Evolutionary conservation across 1,139 yeast genomes (phyloP), one percentile per base, ranked within the genome.

Genomic region (Diutina pseudorugosa): DNA sequence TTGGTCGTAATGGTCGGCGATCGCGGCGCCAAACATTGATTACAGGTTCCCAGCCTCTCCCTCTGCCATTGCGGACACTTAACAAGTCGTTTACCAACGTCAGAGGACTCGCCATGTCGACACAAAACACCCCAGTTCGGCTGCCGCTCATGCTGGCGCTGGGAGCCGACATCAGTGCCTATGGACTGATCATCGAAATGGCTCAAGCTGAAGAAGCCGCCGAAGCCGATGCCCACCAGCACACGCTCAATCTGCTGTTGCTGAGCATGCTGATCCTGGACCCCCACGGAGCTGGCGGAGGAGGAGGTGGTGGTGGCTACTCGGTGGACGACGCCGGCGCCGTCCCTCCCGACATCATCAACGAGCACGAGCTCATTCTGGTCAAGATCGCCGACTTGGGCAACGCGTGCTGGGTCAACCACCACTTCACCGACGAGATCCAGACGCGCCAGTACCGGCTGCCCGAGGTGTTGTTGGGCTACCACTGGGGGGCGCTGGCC

Each of bases 1-100:
- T 72, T 25, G 76, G 76, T 2, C 61, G 77, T 54, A 70, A 70
- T 56, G 78, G 77, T 3, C 69, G 88, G 55, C 71, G 85, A 54
- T 72, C 88, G 25, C 76, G 96, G 61, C 71, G 95, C 51, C 82
- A 82, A 57, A 83, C 95, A 9, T 23, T 47, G 5, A 33, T 33
- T 4, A 47, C 41, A 16, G 50, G 50, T 4, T 41, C 47, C 23
- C 45, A 41, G 20, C 41, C 47, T 33, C 20, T 50, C 18, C 47
- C 45, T 12, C 25, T 27, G 41, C 51, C 45, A 5, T 21, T 50
- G 9, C 47, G 40, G 8, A 49, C 51, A 12, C 21, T 40, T n/a
- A 45, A 45, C 41, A 45, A 45, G 49, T 45, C 49, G 19, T 45
- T 45, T 19, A 45, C 49, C 19, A 45, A 45, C 16, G 49, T 45